Evolutionary conservation across 2,329 filamentous ascomycete species (phyloP).

Genomic region (Epichloe coenophiala): DNA sequence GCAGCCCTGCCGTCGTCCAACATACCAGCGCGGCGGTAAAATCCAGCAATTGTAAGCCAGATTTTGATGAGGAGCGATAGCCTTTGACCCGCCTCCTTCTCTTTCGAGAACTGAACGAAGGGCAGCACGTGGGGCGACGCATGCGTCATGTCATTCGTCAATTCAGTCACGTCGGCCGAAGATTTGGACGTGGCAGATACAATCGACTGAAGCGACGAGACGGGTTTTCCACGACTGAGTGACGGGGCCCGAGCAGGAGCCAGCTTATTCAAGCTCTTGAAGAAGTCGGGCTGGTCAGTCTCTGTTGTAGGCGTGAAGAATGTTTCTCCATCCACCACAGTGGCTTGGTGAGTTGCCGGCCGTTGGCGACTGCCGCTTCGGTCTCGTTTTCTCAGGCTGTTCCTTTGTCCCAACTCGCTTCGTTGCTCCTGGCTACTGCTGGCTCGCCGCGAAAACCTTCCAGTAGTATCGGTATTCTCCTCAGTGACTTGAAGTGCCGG

Average conservation of each 20-base stretch:
- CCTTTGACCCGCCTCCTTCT: constrained; percentile 36
- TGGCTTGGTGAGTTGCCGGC: constrained; percentile 20
- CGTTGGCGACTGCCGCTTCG: constrained; percentile 35
- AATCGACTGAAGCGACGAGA: constrained; percentile 32
- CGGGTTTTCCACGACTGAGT: constrained; percentile 28
- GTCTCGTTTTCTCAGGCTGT: constrained; percentile 40
- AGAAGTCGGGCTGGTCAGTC: constrained; percentile 28
- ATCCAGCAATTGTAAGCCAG: constrained; percentile 80
- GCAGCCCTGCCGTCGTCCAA: constrained; percentile 70
- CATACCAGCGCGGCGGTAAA: constrained; percentile 74
- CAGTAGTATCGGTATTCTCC: constrained; percentile 34
- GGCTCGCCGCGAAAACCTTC: constrained; percentile 17
- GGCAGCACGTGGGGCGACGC: constrained; percentile 35
- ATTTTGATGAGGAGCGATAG: constrained; percentile 54
- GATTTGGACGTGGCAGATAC: constrained; percentile 27
- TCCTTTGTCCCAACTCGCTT: constrained; percentile 34
- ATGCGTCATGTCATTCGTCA: constrained; percentile 26
- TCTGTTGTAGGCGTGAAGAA: constrained; percentile 36
- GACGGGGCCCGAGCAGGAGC: constrained; percentile 25
- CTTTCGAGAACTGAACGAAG: constrained; percentile 39
- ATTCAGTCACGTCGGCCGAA: constrained; percentile 24
- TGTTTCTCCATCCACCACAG: constrained; percentile 34
- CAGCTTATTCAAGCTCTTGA: constrained; percentile 27
- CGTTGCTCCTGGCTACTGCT: constrained; percentile 24
- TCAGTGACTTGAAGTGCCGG: constrained; percentile 68